Evolutionary conservation across 2,329 filamentous ascomycete species (phyloP).

Genomic region (Fusarium nelsonii): DNA sequence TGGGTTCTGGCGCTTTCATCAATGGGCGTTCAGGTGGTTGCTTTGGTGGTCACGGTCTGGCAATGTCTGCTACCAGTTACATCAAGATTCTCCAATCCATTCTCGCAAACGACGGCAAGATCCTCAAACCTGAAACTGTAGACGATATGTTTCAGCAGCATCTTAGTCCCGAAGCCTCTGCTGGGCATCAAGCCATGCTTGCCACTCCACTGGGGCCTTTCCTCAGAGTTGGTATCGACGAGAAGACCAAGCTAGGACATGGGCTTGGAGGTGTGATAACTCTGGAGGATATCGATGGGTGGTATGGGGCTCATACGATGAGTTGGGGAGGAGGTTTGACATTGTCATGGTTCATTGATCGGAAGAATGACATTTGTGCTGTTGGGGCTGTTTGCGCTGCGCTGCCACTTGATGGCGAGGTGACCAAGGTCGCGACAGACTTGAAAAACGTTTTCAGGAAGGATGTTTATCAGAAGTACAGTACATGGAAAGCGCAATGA

Average conservation of each 20-base stretch:
- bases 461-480: slow-evolving; percentile 57
- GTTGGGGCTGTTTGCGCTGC: slow-evolving; percentile 56
- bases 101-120: slow-evolving; percentile 61
- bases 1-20: slow-evolving; percentile 52
- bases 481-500: slow-evolving; percentile 15
- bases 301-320: slow-evolving; percentile 59
- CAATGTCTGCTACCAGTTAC: slow-evolving; percentile 56
- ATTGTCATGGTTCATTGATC: slow-evolving; percentile 63
- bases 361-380: slow-evolving; percentile 60
- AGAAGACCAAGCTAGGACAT: slow-evolving; percentile 52
- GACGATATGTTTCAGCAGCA: slow-evolving; percentile 62
- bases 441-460: slow-evolving; percentile 59
- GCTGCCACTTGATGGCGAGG: slow-evolving; percentile 49
- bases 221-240: slow-evolving; percentile 53
- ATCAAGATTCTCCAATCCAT: slow-evolving; percentile 60
- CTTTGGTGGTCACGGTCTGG: slow-evolving; percentile 61
- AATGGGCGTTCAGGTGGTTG: slow-evolving; percentile 53
- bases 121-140: slow-evolving; percentile 58
- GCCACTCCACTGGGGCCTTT: slow-evolving; percentile 51
- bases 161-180: slow-evolving; percentile 51
- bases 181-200: slow-evolving; percentile 48
- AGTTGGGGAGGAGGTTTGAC: slow-evolving; percentile 62
- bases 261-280: slow-evolving; percentile 59
- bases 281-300: slow-evolving; percentile 56
- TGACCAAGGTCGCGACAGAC: slow-evolving; percentile 26